phyloP scores from a whole-genome alignment of 768 basidiomycete genomes.

The Tephrocybe rancida region DNA sequence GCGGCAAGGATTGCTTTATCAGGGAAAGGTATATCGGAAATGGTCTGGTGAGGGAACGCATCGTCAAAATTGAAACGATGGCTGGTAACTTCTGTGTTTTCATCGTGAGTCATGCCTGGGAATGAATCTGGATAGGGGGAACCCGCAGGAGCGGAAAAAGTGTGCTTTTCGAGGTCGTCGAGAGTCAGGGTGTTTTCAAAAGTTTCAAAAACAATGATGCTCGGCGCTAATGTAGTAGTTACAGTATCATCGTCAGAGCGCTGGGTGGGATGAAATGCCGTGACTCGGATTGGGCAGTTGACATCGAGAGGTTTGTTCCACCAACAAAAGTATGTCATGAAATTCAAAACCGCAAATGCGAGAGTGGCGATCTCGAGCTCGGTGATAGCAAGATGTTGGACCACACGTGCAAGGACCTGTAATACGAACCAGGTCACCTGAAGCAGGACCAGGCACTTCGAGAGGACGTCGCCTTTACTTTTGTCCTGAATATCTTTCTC shows the following conservation, averaged over 20 bases:
- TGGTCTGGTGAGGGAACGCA: too few relatives aligned
- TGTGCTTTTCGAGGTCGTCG: too few relatives aligned
- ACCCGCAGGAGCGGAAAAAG: not conserved
- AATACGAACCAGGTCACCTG: slow-evolving; percentile 32
- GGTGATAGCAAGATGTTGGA: slow-evolving; percentile 23
- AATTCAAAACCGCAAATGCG: slow-evolving; percentile 26
- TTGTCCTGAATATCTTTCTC: slow-evolving; percentile 24
- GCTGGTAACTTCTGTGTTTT: too few relatives aligned
- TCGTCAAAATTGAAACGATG: too few relatives aligned
- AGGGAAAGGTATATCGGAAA: too few relatives aligned
- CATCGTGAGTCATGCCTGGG: too few relatives aligned
- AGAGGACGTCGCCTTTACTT: slow-evolving; percentile 25
- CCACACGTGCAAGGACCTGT: slow-evolving; percentile 26
- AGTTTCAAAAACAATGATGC: too few relatives aligned
- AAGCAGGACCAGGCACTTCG: slow-evolving; percentile 15
- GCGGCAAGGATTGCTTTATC: too few relatives aligned
- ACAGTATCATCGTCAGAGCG: not conserved
- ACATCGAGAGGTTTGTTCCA: slow-evolving; percentile 37
- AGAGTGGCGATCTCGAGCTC: slow-evolving; percentile 33
- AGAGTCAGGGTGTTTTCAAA: too few relatives aligned
- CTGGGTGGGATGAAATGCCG: not conserved
- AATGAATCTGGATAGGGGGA: not conserved
- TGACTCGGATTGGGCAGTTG: slow-evolving; percentile 9
- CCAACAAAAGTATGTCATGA: slow-evolving; percentile 34
- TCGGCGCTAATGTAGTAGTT: not conserved